Base-by-base conservation (phyloP, 306 rosid genomes). In the Oxytropis ochrocephala region DNA sequence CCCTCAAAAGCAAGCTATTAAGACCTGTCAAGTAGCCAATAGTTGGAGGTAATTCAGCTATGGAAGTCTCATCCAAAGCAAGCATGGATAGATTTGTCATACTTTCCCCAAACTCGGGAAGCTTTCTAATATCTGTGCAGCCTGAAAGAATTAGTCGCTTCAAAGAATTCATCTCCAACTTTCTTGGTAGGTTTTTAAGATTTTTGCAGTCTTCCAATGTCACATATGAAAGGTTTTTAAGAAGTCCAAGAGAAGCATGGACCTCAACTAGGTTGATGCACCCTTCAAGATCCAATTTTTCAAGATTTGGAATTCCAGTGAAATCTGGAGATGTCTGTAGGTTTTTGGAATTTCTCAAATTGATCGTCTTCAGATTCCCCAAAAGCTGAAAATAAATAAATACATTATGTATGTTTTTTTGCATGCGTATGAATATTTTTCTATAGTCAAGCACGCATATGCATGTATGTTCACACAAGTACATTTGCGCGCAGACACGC, bases 251-350 rank as follows among this genome's bases (percentile, higher is more conserved):
- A 49, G 75, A 80, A 41, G 12, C 39, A 14, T 80, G 84, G 71
- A 80, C 67, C 75, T 80, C 78, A 53, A 57, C 65, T 12, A 80
- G 76, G 54, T 53, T 80, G 58, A 27, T 36, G 18, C 84, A 80
- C 9, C 49, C 52, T 30, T 75, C 69, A 49, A 80, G 64, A 58
- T 17, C 14, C 43, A 75, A 72, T 2, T 11, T 41, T 53, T 80
- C 68, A 50, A 80, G 70, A 57, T 71, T 49, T 67, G 80, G 81
- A 48, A 65, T 58, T 10, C 49, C 50, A 17, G 71, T 49, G 19
- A 75, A 49, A 41, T 80, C 58, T 4, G 81, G 84, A 46, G 79
- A 71, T 13, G 29, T 16, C 9, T 6, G 43, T 4, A 80, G 64
- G 36, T 29, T 0, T 16, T 51, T 11, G 27, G 75, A 75, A 52